Conservation (phyloP, 371 early-diverging fungal genomes). For the Mortierella sp. region DNA sequence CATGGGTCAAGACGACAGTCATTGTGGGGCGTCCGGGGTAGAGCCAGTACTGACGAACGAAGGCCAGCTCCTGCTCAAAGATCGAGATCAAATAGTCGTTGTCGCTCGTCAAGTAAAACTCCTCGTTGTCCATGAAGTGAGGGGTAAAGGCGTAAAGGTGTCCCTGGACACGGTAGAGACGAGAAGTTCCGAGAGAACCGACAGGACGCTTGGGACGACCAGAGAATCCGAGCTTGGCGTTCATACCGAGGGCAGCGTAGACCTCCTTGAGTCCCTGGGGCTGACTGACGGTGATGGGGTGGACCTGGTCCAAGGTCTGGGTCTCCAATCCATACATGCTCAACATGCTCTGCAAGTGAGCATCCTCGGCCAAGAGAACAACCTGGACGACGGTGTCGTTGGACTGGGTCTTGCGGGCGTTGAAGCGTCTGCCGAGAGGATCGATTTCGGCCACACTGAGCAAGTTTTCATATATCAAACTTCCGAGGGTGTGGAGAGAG, state of each 20-base stretch:
- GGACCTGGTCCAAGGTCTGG: conserved; percentile 77
- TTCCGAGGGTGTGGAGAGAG: conserved; percentile 85
- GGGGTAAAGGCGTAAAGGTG: conserved; percentile 89
- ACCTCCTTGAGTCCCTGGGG: conserved; percentile 89
- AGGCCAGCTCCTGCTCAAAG: conserved; percentile 84
- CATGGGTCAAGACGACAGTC: conserved; percentile 80
- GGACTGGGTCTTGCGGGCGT: conserved; percentile 60
- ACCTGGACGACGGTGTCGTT: conserved; percentile 82
- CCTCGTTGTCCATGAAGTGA: conserved; percentile 90
- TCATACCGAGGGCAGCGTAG: conserved; percentile 80
- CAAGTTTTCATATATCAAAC: conserved; percentile 81
- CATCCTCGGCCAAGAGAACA: conserved; percentile 83
- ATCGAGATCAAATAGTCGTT: conserved; percentile 83
- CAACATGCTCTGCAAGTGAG: conserved; percentile 77
- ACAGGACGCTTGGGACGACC: conserved; percentile 85
- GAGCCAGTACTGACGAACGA: conserved; percentile 83
- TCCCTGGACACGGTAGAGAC: conserved; percentile 87
- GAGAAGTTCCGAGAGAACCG: conserved; percentile 85
- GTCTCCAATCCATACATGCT: conserved; percentile 86
- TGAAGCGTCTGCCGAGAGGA: conserved; percentile 84
- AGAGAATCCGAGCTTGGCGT: conserved; percentile 82
- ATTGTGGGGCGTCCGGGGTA: conserved; percentile 89
- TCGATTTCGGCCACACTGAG: conserved; percentile 87
- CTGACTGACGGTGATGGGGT: conserved; percentile 78
- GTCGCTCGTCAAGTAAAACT: conserved; percentile 89